phyloP scores from a whole-genome alignment of 176 grass and related monocot genomes.

The Hordeum vulgare region DNA sequence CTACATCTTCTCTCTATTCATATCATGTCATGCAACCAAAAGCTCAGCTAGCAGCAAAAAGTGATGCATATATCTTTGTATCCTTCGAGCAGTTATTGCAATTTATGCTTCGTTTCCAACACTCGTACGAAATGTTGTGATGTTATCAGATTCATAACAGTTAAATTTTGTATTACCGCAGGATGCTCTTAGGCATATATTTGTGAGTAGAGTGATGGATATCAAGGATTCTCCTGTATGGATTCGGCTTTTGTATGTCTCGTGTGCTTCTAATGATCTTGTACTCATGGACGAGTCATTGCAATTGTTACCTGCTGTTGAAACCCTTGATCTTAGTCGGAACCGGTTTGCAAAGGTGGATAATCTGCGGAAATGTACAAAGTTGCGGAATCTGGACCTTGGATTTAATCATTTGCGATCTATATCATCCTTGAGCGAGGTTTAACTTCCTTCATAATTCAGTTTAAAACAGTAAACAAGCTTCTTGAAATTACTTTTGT shows the following conservation, averaged over 20 bases:
- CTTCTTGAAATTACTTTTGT: background rate
- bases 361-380: constrained; percentile 74
- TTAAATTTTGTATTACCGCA: constrained; percentile 28
- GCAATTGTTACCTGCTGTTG: constrained; percentile 72
- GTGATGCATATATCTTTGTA: background rate
- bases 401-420: constrained; percentile 87
- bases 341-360: constrained; percentile 91
- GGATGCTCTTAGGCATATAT: constrained; percentile 98
- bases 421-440: constrained; percentile 67
- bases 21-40: constrained; percentile 12
- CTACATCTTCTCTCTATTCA: background rate
- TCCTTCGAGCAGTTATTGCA: background rate
- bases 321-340: constrained; percentile 83
- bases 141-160: constrained; percentile 7
- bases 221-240: constrained; percentile 85
- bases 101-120: background rate
- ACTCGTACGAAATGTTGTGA: background rate
- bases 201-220: constrained; percentile 82
- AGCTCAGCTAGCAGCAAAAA: constrained; percentile 1
- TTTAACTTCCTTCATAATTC: constrained; percentile 34
- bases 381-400: constrained; percentile 74
- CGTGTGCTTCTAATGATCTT: constrained; percentile 79
- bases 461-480: background rate
- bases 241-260: constrained; percentile 73
- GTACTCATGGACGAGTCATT: constrained; percentile 95